phyloP scores from a whole-genome alignment of 306 rosid genomes.

The Acacia acuminata region DNA sequence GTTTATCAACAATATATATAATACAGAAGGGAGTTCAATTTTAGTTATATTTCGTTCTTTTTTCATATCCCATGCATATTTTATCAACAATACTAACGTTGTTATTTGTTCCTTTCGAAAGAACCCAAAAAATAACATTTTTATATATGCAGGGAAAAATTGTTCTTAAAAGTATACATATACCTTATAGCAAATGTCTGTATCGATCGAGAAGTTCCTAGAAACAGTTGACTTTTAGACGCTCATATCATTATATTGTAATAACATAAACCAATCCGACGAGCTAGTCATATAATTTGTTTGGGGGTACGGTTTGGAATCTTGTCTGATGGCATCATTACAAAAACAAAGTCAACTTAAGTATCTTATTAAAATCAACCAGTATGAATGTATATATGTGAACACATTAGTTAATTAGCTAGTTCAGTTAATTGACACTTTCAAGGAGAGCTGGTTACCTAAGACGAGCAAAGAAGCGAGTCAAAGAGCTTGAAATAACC shows the following conservation, averaged over 20 bases:
- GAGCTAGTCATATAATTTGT: neutral
- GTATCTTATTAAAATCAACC: neutral
- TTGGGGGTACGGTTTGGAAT: neutral
- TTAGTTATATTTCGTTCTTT: neutral
- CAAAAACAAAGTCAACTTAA: neutral
- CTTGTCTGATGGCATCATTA: neutral
- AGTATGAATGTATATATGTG: neutral
- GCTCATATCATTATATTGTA: neutral
- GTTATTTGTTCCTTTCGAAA: neutral
- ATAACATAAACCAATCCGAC: neutral
- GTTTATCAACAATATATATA: neutral
- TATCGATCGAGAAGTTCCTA: neutral
- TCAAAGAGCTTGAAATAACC: neutral
- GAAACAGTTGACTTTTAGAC: neutral
- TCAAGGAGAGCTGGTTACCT: neutral
- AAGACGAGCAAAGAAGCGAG: neutral
- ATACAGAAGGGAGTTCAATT: neutral
- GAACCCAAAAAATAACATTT: neutral
- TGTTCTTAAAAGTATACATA: too few species aligned
- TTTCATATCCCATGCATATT: neutral
- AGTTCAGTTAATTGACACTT: conserved; percentile 16
- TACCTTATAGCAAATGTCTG: neutral
- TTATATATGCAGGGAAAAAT: neutral
- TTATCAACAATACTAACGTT: neutral
- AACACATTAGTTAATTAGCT: neutral